phyloP scores from a whole-genome alignment of 2,329 filamentous ascomycete genomes.

The Beauveria brongniartii region DNA sequence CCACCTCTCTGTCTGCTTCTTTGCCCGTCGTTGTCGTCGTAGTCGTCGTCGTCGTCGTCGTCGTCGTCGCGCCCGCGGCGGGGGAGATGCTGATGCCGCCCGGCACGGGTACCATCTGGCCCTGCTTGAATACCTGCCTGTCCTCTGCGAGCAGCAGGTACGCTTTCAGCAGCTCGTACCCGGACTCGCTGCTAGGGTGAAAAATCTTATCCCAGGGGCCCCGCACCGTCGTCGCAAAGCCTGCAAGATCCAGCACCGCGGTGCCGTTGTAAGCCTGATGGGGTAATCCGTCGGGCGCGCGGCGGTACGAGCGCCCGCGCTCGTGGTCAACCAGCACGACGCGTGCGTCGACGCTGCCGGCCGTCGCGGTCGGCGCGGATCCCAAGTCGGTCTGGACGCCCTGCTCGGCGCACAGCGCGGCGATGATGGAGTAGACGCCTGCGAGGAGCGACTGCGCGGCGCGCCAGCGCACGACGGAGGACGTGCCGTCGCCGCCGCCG shows the following conservation, averaged over 20 bases:
- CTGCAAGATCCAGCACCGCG: constrained; percentile 39
- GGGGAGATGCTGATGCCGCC: constrained; percentile 40
- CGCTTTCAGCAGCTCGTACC: constrained; percentile 46
- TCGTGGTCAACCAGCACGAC: constrained; percentile 64
- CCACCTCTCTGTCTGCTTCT: background rate
- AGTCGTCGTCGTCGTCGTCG: background rate
- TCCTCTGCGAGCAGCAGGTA: constrained; percentile 42
- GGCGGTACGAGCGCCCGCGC: constrained; percentile 22
- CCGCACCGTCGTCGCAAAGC: constrained; percentile 45
- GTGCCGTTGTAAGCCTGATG: constrained; percentile 37
- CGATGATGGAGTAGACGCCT: constrained; percentile 69
- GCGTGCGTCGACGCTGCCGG: constrained; percentile 67
- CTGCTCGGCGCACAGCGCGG: constrained; percentile 58
- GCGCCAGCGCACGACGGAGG: constrained; percentile 51
- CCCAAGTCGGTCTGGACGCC: constrained; percentile 49
- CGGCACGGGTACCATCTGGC: constrained; percentile 43
- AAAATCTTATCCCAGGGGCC: constrained; percentile 57
- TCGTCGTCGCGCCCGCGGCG: background rate
- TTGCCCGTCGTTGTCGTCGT: background rate
- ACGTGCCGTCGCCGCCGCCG: constrained; percentile 18
- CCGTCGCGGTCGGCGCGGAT: constrained; percentile 27
- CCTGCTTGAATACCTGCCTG: constrained; percentile 37
- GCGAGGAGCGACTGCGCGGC: constrained; percentile 68
- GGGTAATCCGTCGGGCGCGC: constrained; percentile 23
- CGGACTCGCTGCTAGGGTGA: constrained; percentile 55